Conservation (phyloP, 257 asterid genomes). For the Paraleonurus japonicus region DNA sequence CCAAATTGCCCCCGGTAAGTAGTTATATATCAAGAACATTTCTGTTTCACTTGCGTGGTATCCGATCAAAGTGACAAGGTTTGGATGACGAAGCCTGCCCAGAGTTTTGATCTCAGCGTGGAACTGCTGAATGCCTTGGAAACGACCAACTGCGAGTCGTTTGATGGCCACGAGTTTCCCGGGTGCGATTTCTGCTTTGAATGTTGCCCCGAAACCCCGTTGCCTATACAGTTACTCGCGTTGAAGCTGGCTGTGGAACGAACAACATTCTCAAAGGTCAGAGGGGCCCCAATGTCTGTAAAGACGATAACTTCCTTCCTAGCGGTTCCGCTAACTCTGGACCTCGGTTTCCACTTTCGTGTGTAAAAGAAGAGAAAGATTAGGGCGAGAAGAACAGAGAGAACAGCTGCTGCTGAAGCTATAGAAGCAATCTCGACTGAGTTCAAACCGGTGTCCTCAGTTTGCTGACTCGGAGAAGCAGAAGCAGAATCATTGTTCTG, state of each 20-base stretch:
- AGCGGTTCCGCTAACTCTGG: slow-evolving; percentile 78
- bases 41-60: slow-evolving; percentile 89
- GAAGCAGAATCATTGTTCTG: slow-evolving; percentile 31
- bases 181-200: slow-evolving; percentile 89
- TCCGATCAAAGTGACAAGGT: slow-evolving; percentile 90
- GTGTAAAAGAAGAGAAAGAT: slow-evolving; percentile 72
- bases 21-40: slow-evolving; percentile 89
- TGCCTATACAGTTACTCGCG: slow-evolving; percentile 89
- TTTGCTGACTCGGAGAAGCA: slow-evolving; percentile 29
- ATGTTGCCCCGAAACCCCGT: slow-evolving; percentile 98
- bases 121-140: slow-evolving; percentile 68
- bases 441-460: slow-evolving; percentile 42
- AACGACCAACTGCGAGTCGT: slow-evolving; percentile 80
- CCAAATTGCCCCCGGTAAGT: slow-evolving; percentile 83
- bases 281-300: slow-evolving; percentile 69
- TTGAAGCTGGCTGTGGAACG: slow-evolving; percentile 75
- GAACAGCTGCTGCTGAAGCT: slow-evolving; percentile 76
- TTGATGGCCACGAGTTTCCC: slow-evolving; percentile 81
- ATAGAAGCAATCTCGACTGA: slow-evolving; percentile 84
- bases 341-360: slow-evolving; percentile 72
- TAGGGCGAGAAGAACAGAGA: slow-evolving; percentile 73
- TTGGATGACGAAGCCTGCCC: slow-evolving; percentile 79
- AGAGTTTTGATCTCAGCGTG: slow-evolving; percentile 85
- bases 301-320: slow-evolving; percentile 79
- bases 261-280: slow-evolving; percentile 79